Percentiles rank a stretch among this genome's conserved stretches.
phyloP scores from a whole-genome alignment of 2,329 filamentous ascomycete species.

The Fusarium sp. region DNA sequence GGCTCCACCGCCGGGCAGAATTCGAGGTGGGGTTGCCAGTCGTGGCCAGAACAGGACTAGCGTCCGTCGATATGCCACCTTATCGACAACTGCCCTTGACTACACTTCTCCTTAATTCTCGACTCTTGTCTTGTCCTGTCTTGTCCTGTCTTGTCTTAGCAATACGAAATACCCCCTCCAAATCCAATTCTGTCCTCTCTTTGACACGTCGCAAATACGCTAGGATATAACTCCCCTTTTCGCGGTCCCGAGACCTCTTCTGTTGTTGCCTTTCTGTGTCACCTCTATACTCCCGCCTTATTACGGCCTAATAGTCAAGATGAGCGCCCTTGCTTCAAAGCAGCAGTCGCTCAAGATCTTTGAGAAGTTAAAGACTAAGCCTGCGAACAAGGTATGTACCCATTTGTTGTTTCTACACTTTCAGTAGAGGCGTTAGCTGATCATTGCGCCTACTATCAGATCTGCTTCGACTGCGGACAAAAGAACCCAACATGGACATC shows the following conservation, averaged over 20 bases:
- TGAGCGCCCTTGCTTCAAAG: constrained; percentile 83
- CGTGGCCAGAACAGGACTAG: constrained; percentile 50
- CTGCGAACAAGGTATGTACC: constrained; percentile 85
- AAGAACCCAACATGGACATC: constrained; percentile 99
- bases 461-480: constrained; percentile 97
- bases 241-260: background rate
- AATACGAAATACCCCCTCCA: constrained; percentile 9
- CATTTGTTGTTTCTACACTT: background rate
- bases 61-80: constrained; percentile 55
- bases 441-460: constrained; percentile 58
- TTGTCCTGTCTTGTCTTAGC: constrained; percentile 26
- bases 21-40: constrained; percentile 41
- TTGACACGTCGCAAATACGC: constrained; percentile 31
- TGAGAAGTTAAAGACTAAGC: constrained; percentile 94
- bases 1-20: constrained; percentile 53
- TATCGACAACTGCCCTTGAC: constrained; percentile 48
- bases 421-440: constrained; percentile 11
- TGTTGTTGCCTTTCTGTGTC: constrained; percentile 3
- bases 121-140: too few species aligned
- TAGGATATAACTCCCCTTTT: constrained; percentile 2
- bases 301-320: constrained; percentile 53
- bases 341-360: constrained; percentile 97
- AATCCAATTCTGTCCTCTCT: constrained; percentile 26
- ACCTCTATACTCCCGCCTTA: constrained; percentile 10
- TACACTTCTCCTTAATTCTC: constrained; percentile 48